Base-by-base conservation (phyloP, 495 filamentous ascomycete genomes). In the Neurospora sp. region DNA sequence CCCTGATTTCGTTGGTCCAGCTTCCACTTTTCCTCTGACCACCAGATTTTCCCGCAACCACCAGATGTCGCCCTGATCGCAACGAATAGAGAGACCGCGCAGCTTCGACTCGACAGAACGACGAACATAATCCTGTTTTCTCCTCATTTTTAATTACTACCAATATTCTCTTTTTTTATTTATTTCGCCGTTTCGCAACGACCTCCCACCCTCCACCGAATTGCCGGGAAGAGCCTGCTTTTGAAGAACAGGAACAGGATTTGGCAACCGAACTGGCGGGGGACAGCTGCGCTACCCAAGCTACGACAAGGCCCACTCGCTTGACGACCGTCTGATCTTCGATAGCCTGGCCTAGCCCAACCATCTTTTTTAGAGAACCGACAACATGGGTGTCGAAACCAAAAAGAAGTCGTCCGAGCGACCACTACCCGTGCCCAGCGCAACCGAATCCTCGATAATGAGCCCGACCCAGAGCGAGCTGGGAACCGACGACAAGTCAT, bases 381-480 rank as follows among this genome's bases (percentile, higher is more conserved):
- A 77, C 73, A 78, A 88, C 84, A 94, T 94, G 92, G 91, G 90
- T 82, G 85, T 90, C 83, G 89, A 91, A 72, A 71, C 70, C 38
- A 87, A 86, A 76, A 89, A 85, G 80, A 89, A 86, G 83, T 74
- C 78, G 68, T 69, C 73, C 47, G 73, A 71, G 35, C 89, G 89
- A 80, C 87, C 90, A 76, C 82, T 94, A 78, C 92, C 92, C 77
- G 90, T 90, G 77, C 92, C 91, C 74, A 94, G 92, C 80, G 92
- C 94, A 81, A 91, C 91, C 75, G 89, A 93, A 73, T 89, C 89
- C 77, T 87, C 87, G 73, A 82, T 85, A 44, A 81, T 81, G 31
- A 83, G 84, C 20, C 74, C 76, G 12, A 73, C 85, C 80, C 86
- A 85, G 74, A 90, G 87, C 81, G 93, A 96, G 82, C 82, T 94